Conservation (phyloP, 306 rosid genomes). For the Begonia fuchsioides region DNA sequence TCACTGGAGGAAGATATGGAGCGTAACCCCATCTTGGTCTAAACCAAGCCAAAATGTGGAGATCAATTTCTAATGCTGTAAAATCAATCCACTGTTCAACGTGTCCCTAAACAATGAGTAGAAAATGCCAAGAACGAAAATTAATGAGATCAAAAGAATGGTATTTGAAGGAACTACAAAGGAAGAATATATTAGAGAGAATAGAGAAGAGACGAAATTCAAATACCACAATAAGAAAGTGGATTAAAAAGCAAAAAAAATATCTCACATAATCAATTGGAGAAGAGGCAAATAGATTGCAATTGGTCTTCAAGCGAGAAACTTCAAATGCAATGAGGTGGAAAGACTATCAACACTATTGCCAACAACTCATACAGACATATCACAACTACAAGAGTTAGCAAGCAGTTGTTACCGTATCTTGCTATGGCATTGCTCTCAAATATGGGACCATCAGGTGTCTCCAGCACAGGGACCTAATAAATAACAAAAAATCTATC, state of each 20-base stretch:
- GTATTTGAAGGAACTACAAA: background rate
- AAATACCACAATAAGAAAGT: background rate
- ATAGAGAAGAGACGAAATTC: background rate
- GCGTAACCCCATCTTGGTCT: conserved; percentile 27
- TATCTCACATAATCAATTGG: conserved; percentile 35
- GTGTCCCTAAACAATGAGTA: conserved; percentile 36
- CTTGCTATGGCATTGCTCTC: conserved; percentile 90
- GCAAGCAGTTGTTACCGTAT: conserved; percentile 25
- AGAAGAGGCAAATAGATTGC: conserved; percentile 43
- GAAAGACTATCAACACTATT: no score
- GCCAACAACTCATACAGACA: no score
- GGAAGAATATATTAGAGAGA: background rate
- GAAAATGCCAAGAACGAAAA: conserved; percentile 3
- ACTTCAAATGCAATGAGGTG: conserved; percentile 18
- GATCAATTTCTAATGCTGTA: conserved; percentile 52
- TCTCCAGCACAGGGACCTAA: conserved; percentile 70
- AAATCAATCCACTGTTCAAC: conserved; percentile 88
- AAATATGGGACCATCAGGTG: conserved; percentile 59
- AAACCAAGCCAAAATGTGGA: conserved; percentile 17
- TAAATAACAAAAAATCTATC: background rate
- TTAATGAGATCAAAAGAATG: background rate
- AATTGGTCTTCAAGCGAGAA: conserved; percentile 36
- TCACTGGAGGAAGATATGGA: conserved; percentile 47
- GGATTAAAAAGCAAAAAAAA: background rate
- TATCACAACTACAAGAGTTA: background rate